phyloP scores from a whole-genome alignment of 495 filamentous ascomycete genomes.

The Achaetomiella virescens region DNA sequence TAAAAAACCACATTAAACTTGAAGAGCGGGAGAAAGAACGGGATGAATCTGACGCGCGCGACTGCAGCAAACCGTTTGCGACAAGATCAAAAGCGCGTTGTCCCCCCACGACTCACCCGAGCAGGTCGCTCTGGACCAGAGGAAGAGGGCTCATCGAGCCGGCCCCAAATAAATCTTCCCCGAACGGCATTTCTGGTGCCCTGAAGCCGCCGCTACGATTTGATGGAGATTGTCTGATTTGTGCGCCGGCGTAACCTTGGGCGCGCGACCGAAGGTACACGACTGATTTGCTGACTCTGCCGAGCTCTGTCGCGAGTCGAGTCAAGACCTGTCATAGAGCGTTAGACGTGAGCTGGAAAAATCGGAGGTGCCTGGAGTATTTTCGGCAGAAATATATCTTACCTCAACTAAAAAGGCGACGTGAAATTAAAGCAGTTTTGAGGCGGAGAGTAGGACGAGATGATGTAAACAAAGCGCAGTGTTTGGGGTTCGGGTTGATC shows the following conservation, averaged over 20 bases:
- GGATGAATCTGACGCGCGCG: neutral
- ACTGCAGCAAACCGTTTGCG: neutral
- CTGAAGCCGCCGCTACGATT: neutral
- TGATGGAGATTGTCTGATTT: neutral
- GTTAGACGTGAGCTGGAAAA: neutral
- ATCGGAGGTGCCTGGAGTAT: neutral
- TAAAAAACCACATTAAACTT: neutral
- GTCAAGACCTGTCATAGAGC: neutral
- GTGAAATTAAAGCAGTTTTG: neutral
- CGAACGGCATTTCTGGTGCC: slow-evolving; percentile 10
- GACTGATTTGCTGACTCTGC: neutral
- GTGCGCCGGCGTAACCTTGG: too few species aligned
- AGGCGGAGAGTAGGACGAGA: neutral
- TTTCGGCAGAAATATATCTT: neutral
- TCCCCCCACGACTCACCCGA: slow-evolving; percentile 15
- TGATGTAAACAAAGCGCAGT: slow-evolving; percentile 3
- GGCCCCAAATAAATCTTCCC: slow-evolving; percentile 6
- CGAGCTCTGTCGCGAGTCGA: neutral
- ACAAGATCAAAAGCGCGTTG: neutral
- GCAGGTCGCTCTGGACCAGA: slow-evolving; percentile 23
- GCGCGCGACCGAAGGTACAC: neutral
- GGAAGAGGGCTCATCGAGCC: slow-evolving; percentile 8
- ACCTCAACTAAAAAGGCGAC: neutral
- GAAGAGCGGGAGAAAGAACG: neutral
- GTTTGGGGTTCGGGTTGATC: neutral